These are phyloP conservation scores for Leishmania martiniquensis DNA, from an alignment of 208 protist genomes.

Conservation along the genomic window DNA sequence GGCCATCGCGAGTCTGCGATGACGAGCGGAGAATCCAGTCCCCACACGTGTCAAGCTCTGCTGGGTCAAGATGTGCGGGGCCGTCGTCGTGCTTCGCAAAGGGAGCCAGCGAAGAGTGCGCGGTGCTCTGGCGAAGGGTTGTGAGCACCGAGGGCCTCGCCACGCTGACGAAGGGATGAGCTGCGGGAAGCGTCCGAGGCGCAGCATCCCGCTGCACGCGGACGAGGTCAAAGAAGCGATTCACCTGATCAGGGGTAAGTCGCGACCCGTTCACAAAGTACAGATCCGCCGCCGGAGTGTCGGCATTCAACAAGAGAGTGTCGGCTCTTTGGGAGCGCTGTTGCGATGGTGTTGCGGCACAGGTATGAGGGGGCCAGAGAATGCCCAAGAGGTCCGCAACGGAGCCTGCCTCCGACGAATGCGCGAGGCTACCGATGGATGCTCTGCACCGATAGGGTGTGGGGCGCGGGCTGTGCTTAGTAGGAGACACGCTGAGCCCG, in stretches of 20 bases:
- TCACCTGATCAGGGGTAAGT: slow-evolving; percentile 50
- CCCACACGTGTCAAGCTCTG: neutral
- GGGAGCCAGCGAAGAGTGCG: neutral
- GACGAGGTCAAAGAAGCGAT: slow-evolving; percentile 58
- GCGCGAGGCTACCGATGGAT: neutral
- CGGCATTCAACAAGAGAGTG: neutral
- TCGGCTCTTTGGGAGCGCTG: neutral
- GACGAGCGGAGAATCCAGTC: neutral
- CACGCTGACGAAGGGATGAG: neutral
- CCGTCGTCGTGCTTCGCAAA: neutral
- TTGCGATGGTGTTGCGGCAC: neutral
- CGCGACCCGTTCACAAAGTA: slow-evolving; percentile 65
- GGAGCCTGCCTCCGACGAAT: slow-evolving; percentile 22
- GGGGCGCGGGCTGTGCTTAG: neutral
- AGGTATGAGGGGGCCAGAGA: slow-evolving; percentile 50
- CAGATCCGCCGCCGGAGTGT: slow-evolving; percentile 21
- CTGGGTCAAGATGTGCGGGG: neutral
- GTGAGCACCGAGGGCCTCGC: neutral
- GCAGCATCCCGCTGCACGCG: slow-evolving; percentile 31
- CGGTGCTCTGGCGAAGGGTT: neutral
- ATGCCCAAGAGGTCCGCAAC: slow-evolving; percentile 62
- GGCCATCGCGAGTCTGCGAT: neutral
- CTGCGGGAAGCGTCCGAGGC: neutral
- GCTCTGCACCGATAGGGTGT: neutral
- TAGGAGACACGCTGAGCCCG: neutral